These are phyloP conservation scores for Blumeria graminis DNA, from an alignment of 2,329 filamentous ascomycete genomes.

Conservation along the genomic window DNA sequence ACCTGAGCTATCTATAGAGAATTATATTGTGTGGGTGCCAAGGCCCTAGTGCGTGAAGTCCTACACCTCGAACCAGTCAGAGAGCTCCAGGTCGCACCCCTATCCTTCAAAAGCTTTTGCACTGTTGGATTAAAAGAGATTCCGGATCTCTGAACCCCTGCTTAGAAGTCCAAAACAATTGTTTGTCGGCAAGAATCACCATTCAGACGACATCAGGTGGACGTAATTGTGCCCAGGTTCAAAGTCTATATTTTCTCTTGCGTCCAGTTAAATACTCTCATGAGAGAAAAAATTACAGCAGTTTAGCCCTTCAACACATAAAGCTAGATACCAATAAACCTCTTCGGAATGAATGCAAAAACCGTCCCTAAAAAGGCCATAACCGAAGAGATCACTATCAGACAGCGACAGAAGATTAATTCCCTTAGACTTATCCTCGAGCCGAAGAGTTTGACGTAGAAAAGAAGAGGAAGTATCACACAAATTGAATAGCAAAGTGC, in stretches of 20 bases:
- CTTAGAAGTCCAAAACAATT: no score
- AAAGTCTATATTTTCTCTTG: no score
- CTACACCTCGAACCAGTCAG: background rate
- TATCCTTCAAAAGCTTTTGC: no score
- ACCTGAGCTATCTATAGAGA: background rate
- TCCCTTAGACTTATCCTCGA: slow-evolving; percentile 41
- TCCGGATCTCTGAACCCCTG: no score
- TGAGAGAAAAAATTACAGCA: no score
- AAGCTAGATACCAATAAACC: slow-evolving; percentile 30
- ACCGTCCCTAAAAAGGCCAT: slow-evolving; percentile 59
- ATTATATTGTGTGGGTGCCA: background rate
- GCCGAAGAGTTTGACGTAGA: slow-evolving; percentile 76
- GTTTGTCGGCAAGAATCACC: no score
- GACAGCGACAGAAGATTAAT: slow-evolving; percentile 36
- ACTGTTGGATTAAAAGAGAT: no score
- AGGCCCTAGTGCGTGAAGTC: background rate
- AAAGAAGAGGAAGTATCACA: slow-evolving; percentile 67
- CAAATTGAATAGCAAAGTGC: slow-evolving; percentile 86
- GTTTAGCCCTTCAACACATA: no score
- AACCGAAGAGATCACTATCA: slow-evolving; percentile 44
- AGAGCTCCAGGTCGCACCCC: background rate
- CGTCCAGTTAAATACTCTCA: no score
- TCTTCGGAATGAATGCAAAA: slow-evolving; percentile 71
- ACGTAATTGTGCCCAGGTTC: no score
- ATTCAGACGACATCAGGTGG: no score